Evolutionary conservation across 331 rosid genomes (phyloP).

Genomic region (Quercus lobata): DNA sequence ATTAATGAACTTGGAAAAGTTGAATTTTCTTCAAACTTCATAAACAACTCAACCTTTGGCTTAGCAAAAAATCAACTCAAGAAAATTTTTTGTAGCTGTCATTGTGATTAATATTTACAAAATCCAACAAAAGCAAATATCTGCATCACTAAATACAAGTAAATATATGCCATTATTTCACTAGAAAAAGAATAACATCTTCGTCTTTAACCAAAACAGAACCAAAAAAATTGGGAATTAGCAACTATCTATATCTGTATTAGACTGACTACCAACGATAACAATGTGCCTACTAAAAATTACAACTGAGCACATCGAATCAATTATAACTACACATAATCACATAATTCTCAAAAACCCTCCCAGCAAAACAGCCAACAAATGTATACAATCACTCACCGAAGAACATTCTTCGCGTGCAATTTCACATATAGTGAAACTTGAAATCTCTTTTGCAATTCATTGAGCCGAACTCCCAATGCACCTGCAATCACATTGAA

Average conservation of each 20-base stretch:
- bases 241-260: neutral
- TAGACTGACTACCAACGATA: neutral
- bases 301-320: neutral
- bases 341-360: constrained; percentile 1
- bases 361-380: neutral
- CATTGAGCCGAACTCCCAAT: neutral
- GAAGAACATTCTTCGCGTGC: too few relatives aligned
- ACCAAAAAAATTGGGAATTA: neutral
- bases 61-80: neutral
- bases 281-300: neutral
- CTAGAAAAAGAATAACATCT: neutral
- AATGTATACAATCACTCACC: too few relatives aligned
- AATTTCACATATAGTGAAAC: neutral
- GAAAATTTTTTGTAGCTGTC: neutral
- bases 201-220: neutral
- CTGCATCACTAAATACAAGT: neutral
- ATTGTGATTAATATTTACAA: neutral
- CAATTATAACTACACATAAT: neutral
- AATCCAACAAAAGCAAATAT: neutral
- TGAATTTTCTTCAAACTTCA: neutral
- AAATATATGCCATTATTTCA: neutral
- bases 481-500: too few relatives aligned
- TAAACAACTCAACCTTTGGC: neutral
- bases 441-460: neutral
- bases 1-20: neutral